Evolutionary conservation across 371 early-diverging fungal species (phyloP), one percentile per base, ranked within the genome.

Genomic region (Homolaphlyctis polyrhiza): DNA sequence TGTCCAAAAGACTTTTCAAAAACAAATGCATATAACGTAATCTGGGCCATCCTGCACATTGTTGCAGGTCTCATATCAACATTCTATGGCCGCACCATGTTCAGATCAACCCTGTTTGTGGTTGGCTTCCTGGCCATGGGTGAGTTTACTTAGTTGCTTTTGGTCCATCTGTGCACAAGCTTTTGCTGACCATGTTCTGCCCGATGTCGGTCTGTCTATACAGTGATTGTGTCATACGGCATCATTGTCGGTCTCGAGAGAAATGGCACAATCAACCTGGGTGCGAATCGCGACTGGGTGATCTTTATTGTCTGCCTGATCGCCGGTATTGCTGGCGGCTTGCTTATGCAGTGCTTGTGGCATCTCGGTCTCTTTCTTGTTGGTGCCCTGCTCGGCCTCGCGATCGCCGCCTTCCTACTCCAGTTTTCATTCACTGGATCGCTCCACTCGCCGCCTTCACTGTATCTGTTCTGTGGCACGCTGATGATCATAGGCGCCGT

Each of bases 11-110:
- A 58, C 2, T 34, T 65, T n/a, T 32, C 35, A 32, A 50, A 36
- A 8, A 61, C 58, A 27, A 61, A 47, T n/a, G 32, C 39, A 0
- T 66, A 66, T 62, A 61, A 35, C 58, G 1, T 58, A 21, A 33
- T 62, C 28, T 49, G 45, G 21, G 66, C 61, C 35, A 57, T 61
- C 48, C 60, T 86, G 28, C 66, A 89, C 23, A 84, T 92, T 34
- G 43, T 77, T 1, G 61, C 78, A 5, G 92, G 91, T 0, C 47
- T 89, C 6, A 49, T 87, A 54, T 79, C 87, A 48, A 80, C 79
- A 61, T 86, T 86, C 66, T 82, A 84, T 60, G 91, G 91, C 1
- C 72, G 72, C 63, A 71, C 73, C 57, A 58, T 87, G 36, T 76
- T 84, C 66, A 79, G 76, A 57, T 60, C 79, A 3, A 78, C 84